Evolutionary conservation across 257 asterid species (phyloP).

Genomic region (Cruciata laevipes): DNA sequence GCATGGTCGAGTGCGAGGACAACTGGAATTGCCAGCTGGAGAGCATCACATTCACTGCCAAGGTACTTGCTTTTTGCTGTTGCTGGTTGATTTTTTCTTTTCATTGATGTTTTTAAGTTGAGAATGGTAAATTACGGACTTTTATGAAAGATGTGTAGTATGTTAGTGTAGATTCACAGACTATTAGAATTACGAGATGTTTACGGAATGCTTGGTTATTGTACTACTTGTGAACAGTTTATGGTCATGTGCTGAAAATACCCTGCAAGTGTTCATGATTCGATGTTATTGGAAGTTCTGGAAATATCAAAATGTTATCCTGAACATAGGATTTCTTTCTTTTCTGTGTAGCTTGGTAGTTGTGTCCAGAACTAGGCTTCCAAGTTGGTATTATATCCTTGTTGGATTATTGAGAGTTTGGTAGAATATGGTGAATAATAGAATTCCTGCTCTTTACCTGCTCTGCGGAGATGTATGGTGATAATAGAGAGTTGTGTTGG

Average conservation of each 20-base stretch:
- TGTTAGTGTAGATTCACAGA: neutral
- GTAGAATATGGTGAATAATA: neutral
- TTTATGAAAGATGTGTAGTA: neutral
- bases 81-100: neutral
- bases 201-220: neutral
- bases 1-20: conserved; percentile 68
- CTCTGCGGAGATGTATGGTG: neutral
- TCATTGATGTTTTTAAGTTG: neutral
- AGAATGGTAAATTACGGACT: neutral
- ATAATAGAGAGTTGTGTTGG: neutral
- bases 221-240: neutral
- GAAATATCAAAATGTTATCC: neutral
- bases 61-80: conserved; percentile 17
- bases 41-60: conserved; percentile 43
- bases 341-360: neutral
- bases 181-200: no score
- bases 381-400: no score
- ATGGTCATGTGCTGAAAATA: neutral
- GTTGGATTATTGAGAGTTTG: no score
- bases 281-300: neutral
- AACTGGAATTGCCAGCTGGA: conserved; percentile 59
- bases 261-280: neutral
- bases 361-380: neutral
- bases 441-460: neutral
- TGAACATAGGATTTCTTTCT: neutral